Percentiles rank a stretch among this genome's conserved stretches.
Conservation (phyloP, 192 early-diverging fungal genomes). For the Coemansia sp. region DNA sequence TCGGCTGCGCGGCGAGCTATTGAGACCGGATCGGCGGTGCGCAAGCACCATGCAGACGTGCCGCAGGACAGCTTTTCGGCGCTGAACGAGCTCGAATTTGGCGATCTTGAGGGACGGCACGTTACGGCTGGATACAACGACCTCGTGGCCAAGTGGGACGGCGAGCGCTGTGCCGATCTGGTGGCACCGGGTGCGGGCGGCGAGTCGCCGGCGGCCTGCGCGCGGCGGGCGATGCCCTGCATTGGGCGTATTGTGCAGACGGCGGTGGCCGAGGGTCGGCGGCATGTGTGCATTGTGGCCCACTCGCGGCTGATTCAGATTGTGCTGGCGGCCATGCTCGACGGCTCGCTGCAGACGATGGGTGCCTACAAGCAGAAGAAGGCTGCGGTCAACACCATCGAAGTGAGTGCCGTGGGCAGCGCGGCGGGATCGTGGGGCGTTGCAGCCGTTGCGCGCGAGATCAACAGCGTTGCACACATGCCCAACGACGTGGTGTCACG, state of each 20-base stretch:
- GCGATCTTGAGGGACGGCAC: constrained; percentile 37
- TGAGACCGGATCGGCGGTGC: constrained; percentile 30
- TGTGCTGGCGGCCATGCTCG: constrained; percentile 28
- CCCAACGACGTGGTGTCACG: constrained; percentile 23
- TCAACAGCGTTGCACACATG: constrained; percentile 34
- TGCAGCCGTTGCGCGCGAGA: constrained; percentile 14
- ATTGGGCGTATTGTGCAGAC: constrained; percentile 14
- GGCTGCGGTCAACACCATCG: constrained; percentile 27
- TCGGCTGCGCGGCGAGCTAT: constrained; percentile 27
- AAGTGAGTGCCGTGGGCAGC: background rate
- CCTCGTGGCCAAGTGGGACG: constrained; percentile 25
- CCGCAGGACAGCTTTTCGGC: constrained; percentile 12
- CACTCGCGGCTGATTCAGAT: constrained; percentile 46
- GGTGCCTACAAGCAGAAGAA: constrained; percentile 34
- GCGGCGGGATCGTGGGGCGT: constrained; percentile 5
- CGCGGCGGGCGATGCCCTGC: constrained; percentile 22
- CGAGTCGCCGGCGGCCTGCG: constrained; percentile 28
- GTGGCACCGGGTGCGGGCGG: constrained; percentile 17
- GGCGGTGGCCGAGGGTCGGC: constrained; percentile 13
- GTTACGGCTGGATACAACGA: constrained; percentile 40
- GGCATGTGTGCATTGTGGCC: constrained; percentile 24
- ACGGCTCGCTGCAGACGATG: constrained; percentile 33
- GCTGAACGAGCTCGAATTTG: constrained; percentile 42
- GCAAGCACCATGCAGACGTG: constrained; percentile 16
- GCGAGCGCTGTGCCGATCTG: constrained; percentile 7